Base-by-base conservation (phyloP, 805 yeast species). In the Zygosaccharomyces rouxii region DNA sequence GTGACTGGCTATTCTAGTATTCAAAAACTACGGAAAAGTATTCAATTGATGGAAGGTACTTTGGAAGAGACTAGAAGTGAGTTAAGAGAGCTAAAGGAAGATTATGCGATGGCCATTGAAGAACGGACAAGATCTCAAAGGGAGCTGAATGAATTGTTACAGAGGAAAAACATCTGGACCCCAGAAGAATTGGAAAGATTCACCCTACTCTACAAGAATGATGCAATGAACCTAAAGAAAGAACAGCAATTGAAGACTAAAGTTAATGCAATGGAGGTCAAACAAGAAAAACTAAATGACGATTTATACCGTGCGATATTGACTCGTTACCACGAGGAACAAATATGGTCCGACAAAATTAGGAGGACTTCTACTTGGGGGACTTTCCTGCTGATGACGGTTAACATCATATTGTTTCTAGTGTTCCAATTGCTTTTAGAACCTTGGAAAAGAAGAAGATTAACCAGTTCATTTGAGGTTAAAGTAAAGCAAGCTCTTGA, bases 301-400 rank as follows among this genome's bases (percentile, higher is more conserved):
- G 78, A 76, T 48, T 69, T 89, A 41, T 83, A 89, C 14, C 82
- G 82, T 48, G 83, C 87, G 50, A 94, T 94, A 14, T 72, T 92
- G 60, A 82, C 89, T 1, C 73, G 98, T 56, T 94, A 94, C 60
- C 96, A 92, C 54, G 98, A 94, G 64, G 99, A 94, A 61, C 98
- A 94, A 67, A 81, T 94, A 6, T 94, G 99, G 98, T 88, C 97
- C 1, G 99, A 94, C 68, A 90, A 90, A 67, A 94, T 94, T 51
- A 74, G 99, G 52, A 78, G 90, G 55, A 89, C 95, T 4, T 87
- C 96, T 5, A 90, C 98, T 0, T 94, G 97, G 95, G 99, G 98
- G 2, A 94, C 99, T 0, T 81, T 94, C 76, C 71, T 83, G 3
- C 73, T 94, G 38, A 89, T 90, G 95, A 94, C 89, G 1, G 77